phyloP scores from a whole-genome alignment of 192 early-diverging fungal genomes.

The Helicostylum pulchrum region DNA sequence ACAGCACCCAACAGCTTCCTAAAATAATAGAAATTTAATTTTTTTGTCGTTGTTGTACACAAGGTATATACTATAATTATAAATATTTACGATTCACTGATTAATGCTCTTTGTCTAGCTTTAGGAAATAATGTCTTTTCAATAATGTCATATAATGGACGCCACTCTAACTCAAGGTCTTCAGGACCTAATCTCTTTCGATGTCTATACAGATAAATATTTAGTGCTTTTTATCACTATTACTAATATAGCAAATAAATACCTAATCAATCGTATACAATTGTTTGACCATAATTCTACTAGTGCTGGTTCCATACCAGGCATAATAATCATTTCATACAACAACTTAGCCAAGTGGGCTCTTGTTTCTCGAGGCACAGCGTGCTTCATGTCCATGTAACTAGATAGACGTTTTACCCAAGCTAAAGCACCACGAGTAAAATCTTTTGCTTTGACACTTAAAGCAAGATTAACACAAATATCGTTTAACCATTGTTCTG shows the following conservation, averaged over 20 bases:
- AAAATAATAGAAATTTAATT: background rate
- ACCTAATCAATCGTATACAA: slow-evolving; percentile 68
- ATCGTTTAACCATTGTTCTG: slow-evolving; percentile 41
- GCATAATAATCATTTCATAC: slow-evolving; percentile 61
- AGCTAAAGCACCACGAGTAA: slow-evolving; percentile 45
- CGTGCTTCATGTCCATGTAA: slow-evolving; percentile 64
- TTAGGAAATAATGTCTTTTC: slow-evolving; percentile 59
- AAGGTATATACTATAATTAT: no score
- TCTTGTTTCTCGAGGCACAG: slow-evolving; percentile 53
- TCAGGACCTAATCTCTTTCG: slow-evolving; percentile 60
- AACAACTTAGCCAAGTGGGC: slow-evolving; percentile 55
- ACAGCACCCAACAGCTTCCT: slow-evolving; percentile 52
- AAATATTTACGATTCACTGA: slow-evolving; percentile 50
- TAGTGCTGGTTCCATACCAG: slow-evolving; percentile 64
- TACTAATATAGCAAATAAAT: background rate
- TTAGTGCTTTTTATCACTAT: slow-evolving; percentile 2
- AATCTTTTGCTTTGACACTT: slow-evolving; percentile 53
- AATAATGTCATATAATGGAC: slow-evolving; percentile 66
- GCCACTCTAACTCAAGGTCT: slow-evolving; percentile 71
- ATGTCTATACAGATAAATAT: slow-evolving; percentile 47
- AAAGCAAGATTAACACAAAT: slow-evolving; percentile 46
- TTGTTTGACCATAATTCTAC: slow-evolving; percentile 60
- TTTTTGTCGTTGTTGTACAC: no score
- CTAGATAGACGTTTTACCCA: slow-evolving; percentile 63
- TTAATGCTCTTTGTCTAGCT: slow-evolving; percentile 57